Percentiles rank a stretch among this genome's conserved stretches.
phyloP scores from a whole-genome alignment of 2,329 filamentous ascomycete genomes.

The Sarocladiaceae sp. region DNA sequence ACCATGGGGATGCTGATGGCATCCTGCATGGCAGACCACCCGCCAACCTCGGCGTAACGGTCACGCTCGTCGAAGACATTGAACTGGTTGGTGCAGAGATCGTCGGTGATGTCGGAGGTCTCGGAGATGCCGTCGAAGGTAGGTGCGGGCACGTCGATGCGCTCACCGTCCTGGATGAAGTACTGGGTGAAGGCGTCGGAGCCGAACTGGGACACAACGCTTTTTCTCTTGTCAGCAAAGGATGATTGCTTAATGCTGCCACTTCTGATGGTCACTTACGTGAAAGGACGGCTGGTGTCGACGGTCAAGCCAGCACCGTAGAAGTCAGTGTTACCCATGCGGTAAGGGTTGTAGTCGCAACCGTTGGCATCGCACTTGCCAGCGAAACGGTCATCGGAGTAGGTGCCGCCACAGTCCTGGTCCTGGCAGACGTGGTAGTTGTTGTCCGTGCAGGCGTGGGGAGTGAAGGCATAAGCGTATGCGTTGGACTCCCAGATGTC shows the following conservation, averaged over 20 bases:
- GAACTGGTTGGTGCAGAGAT: conserved; percentile 55
- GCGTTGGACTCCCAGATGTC: conserved; percentile 23
- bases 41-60: conserved; percentile 51
- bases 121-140: conserved; percentile 56
- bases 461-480: conserved; percentile 20
- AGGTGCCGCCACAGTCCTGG: conserved; percentile 42
- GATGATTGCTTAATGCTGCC: neutral
- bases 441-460: conserved; percentile 21
- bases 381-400: conserved; percentile 44
- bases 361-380: conserved; percentile 61
- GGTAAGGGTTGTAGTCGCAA: conserved; percentile 64
- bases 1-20: conserved; percentile 58
- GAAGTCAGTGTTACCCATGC: conserved; percentile 56
- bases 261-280: conserved; percentile 15
- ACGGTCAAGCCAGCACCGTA: conserved; percentile 56
- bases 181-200: conserved; percentile 49
- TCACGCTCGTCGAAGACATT: conserved; percentile 46
- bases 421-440: conserved; percentile 30
- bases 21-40: conserved; percentile 48
- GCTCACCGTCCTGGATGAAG: conserved; percentile 55
- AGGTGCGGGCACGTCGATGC: conserved; percentile 43
- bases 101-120: conserved; percentile 52
- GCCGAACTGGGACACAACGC: conserved; percentile 59
- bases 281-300: conserved; percentile 53
- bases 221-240: no score